A percentile compares a stretch with the other conserved stretches of the same genome.
Conservation (phyloP, 73 alveolate species). For the Paramecium tetraurelia region DNA sequence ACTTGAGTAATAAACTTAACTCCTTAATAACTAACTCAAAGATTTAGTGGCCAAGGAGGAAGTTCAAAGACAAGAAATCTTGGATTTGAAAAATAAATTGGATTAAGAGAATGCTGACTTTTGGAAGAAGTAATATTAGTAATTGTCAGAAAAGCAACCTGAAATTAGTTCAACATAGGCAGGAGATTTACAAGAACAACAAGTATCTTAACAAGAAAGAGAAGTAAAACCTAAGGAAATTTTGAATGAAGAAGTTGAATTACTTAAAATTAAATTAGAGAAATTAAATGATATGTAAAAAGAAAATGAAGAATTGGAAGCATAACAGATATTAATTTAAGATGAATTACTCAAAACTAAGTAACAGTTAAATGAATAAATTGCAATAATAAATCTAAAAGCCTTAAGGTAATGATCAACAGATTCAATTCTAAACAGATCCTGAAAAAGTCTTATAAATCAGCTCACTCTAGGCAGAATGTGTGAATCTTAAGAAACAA, state of each 20-base stretch:
- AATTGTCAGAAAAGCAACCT: neutral
- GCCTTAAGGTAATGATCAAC: neutral
- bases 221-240: too few species aligned
- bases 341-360: neutral
- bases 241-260: too few species aligned
- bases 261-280: too few species aligned
- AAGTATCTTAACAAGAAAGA: too few species aligned
- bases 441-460: neutral
- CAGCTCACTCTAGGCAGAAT: neutral
- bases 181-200: neutral
- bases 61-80: neutral
- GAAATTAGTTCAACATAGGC: neutral
- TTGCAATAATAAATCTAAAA: neutral
- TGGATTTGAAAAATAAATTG: neutral
- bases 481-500: neutral
- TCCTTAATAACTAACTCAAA: neutral
- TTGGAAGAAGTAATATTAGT: neutral
- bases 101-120: neutral
- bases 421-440: neutral
- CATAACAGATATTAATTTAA: too few species aligned
- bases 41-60: neutral
- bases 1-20: neutral
- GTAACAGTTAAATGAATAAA: neutral
- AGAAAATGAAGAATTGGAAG: neutral
- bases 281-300: too few species aligned